Conservation (phyloP, 345 rosid genomes). For the Odontarrhena argentea region DNA sequence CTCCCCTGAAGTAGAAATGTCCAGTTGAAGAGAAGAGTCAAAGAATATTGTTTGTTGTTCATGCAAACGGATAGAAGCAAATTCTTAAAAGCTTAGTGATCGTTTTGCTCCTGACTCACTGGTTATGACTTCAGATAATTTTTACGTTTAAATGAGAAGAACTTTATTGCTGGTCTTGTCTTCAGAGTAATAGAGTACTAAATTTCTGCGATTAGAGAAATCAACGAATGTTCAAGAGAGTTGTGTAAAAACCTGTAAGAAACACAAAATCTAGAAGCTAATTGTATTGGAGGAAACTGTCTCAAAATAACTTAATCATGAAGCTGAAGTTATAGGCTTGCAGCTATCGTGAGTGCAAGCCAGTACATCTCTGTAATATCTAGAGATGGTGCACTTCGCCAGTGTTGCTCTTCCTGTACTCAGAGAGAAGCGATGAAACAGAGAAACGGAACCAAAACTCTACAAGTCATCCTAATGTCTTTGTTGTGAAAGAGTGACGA, state of each 20-base stretch:
- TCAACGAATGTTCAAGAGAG: neutral
- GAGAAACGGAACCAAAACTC: constrained; percentile 14
- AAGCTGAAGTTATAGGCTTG: constrained; percentile 62
- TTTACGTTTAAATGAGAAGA: constrained; percentile 5
- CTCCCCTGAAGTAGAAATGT: constrained; percentile 70
- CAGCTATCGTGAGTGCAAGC: constrained; percentile 83
- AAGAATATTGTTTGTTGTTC: neutral
- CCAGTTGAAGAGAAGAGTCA: constrained; percentile 43
- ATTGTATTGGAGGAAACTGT: neutral
- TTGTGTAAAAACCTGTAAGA: neutral
- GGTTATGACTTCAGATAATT: neutral
- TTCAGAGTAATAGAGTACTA: neutral
- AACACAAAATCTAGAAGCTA: neutral
- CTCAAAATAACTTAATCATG: constrained; percentile 33
- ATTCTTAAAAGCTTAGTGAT: neutral
- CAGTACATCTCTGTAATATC: constrained; percentile 82
- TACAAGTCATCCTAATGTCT: neutral
- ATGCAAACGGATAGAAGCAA: neutral
- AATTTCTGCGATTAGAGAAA: neutral
- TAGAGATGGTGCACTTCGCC: constrained; percentile 74
- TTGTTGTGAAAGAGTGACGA: neutral
- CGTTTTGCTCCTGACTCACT: neutral
- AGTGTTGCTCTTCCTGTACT: constrained; percentile 83
- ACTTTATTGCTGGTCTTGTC: neutral
- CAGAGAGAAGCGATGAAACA: constrained; percentile 61